Base-by-base conservation (phyloP, 2,329 filamentous ascomycete species). In the Fragosphaeria purpurea region DNA sequence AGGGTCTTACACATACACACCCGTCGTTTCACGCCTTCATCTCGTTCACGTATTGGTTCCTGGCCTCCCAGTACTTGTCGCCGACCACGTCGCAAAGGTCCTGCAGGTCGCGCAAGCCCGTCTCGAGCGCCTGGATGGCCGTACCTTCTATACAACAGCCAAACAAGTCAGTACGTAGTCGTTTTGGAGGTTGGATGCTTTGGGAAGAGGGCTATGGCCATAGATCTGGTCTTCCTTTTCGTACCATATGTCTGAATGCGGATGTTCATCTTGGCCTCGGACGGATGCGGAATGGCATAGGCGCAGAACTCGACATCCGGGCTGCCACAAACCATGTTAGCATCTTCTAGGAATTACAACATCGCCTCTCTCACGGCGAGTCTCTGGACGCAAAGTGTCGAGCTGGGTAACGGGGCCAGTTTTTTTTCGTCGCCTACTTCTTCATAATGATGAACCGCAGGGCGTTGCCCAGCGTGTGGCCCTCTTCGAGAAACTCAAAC, bases 301-400 rank as follows among this genome's bases (percentile, higher is more conserved):
- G 91, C 93, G 69, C 93, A 97, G 70, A 98, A 96, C 67, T 98
- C 93, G 53, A 98, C 93, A 56, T 93, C 82, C 34, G 93, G 91
- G 67, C 91, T 97, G 57, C 30, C 37, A 32, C 11, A 7, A 37
- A 11, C 11, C 35, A 12, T 38, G 45, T 37, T 41, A 48, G 40
- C n/a, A 31, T 7, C n/a, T 5, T 34, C 44, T 22, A 22, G 22
- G 22, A 3, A 22, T 22, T 22, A 22, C 22, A 22, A 22, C 22
- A 22, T 22, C 22, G 22, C 22, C 3, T 22, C 22, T 22, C 22
- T 22, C 22, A 22, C 22, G 22, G 22, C 22, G 22, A 22, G 22
- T 3, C 22, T 22, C 22, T 22, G 22, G 22, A 22, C 2, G 22
- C 22, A 22, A 22, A 22, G 22, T 22, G 22, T 22, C 3, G 22